Percentiles rank a stretch among this genome's conserved stretches.
phyloP scores from a whole-genome alignment of 495 filamentous ascomycete genomes.

The Daldinia concentrica region DNA sequence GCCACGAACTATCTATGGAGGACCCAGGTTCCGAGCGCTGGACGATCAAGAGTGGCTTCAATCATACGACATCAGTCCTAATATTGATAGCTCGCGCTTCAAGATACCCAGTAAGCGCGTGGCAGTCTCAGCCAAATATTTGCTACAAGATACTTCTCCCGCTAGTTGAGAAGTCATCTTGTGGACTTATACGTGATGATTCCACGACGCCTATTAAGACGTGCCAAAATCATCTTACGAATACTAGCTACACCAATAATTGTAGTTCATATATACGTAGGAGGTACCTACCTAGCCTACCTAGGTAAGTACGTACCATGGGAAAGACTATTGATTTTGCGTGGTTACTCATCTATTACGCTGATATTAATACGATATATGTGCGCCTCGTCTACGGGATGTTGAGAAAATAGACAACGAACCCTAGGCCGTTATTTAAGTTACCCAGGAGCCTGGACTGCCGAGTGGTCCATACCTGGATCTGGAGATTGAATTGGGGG shows the following conservation, averaged over 20 bases:
- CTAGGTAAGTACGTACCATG: not conserved
- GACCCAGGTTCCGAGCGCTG: slow-evolving; percentile 2
- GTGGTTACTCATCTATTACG: not conserved
- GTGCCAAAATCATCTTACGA: not conserved
- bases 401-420: slow-evolving; percentile 20
- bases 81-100: not conserved
- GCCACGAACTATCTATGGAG: not conserved
- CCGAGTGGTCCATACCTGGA: slow-evolving; percentile 44
- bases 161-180: not conserved
- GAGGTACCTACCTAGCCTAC: not conserved
- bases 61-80: not conserved
- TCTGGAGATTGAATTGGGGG: slow-evolving; percentile 42
- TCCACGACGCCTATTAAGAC: not conserved
- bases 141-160: not conserved
- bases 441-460: slow-evolving; percentile 43
- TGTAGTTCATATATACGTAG: not conserved
- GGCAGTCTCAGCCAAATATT: not conserved
- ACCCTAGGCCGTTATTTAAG: slow-evolving; percentile 28
- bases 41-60: not conserved
- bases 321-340: not conserved
- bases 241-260: not conserved
- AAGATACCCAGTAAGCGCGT: slow-evolving; percentile 4
- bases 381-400: slow-evolving; percentile 12
- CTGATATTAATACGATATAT: slow-evolving; percentile 13
- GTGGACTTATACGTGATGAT: not conserved